phyloP scores from a whole-genome alignment of 306 rosid species.

The Fragaria vesca region DNA sequence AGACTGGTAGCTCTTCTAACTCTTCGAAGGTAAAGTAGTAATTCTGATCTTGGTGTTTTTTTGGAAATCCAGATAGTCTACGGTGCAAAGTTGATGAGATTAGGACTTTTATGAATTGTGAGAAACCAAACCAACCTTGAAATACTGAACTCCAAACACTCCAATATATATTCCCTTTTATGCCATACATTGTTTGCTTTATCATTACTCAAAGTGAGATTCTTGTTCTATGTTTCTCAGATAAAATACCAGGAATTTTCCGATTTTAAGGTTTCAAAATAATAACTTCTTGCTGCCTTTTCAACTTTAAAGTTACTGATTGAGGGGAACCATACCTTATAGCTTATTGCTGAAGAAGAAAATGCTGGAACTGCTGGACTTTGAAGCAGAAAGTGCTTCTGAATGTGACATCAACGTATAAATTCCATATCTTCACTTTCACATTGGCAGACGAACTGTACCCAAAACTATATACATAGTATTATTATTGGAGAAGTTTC shows the following conservation, averaged over 20 bases:
- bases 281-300: not conserved
- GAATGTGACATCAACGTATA: no score
- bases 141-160: not conserved
- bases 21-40: not conserved
- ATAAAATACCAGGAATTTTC: not conserved
- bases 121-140: not conserved
- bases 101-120: not conserved
- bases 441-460: no score
- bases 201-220: not conserved
- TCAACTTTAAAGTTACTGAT: not conserved
- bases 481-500: not conserved
- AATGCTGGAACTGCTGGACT: not conserved
- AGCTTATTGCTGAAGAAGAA: not conserved
- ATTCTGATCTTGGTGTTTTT: not conserved
- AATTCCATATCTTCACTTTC: no score
- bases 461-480: not conserved
- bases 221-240: not conserved
- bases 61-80: not conserved
- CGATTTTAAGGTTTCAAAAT: not conserved
- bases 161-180: not conserved
- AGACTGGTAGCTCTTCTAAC: conserved; percentile 18
- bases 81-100: not conserved
- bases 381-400: no score
- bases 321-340: not conserved
- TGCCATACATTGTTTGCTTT: not conserved